Evolutionary conservation across 768 basidiomycete genomes (phyloP).

Genomic region (Neoboletus brunneissimus): DNA sequence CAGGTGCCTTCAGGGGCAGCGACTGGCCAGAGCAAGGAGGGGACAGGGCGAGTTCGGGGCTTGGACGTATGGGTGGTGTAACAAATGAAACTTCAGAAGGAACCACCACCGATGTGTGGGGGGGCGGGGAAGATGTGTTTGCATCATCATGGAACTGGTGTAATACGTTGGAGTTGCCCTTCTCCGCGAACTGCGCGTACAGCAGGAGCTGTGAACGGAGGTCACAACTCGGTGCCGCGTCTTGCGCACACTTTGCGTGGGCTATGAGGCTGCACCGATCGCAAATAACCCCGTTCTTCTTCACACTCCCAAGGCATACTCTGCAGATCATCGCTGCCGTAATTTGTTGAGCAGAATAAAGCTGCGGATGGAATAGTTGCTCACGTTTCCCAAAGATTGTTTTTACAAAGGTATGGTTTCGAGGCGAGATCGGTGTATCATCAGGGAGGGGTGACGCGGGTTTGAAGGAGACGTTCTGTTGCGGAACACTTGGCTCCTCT

Average conservation of each 20-base stretch:
- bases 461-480: slow-evolving; percentile 39
- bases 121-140: slow-evolving; percentile 2
- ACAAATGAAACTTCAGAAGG: slow-evolving; percentile 58
- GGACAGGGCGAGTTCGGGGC: slow-evolving; percentile 42
- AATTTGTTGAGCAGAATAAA: slow-evolving; percentile 7
- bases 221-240: slow-evolving; percentile 79
- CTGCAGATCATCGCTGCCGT: slow-evolving; percentile 78
- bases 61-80: slow-evolving; percentile 46
- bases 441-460: slow-evolving; percentile 29
- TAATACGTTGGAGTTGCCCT: slow-evolving; percentile 55
- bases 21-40: slow-evolving; percentile 21
- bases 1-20: slow-evolving; percentile 43
- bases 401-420: slow-evolving; percentile 84
- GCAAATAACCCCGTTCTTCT: slow-evolving; percentile 86
- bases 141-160: slow-evolving; percentile 51
- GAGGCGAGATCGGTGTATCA: slow-evolving; percentile 49
- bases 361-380: slow-evolving; percentile 30
- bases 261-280: slow-evolving; percentile 87
- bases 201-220: slow-evolving; percentile 75
- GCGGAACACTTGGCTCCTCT: slow-evolving; percentile 39
- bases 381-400: slow-evolving; percentile 90
- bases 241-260: slow-evolving; percentile 71
- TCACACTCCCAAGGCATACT: slow-evolving; percentile 75
- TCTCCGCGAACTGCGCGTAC: slow-evolving; percentile 76
- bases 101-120: slow-evolving; percentile 36